Evolutionary conservation across 2,329 filamentous ascomycete genomes (phyloP).

Genomic region (Eutypella sp.): DNA sequence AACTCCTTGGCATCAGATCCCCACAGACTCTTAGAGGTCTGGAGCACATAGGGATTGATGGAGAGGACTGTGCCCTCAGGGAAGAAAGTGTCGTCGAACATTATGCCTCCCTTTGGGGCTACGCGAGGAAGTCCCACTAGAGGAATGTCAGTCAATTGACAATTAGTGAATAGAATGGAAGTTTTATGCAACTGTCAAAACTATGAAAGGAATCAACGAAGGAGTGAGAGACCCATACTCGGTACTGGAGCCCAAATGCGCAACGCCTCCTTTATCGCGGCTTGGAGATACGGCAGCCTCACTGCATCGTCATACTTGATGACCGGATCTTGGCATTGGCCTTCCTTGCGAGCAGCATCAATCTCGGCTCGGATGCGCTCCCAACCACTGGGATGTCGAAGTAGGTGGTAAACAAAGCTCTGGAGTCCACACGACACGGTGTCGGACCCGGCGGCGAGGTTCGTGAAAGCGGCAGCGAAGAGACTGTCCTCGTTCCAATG

Average conservation of each 20-base stretch:
- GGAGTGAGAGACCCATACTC: not conserved
- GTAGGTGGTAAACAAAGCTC: slow-evolving; percentile 8
- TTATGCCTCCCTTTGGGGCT: slow-evolving; percentile 1
- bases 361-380: slow-evolving; percentile 10
- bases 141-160: not conserved
- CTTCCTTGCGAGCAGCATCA: slow-evolving; percentile 3
- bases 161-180: not conserved
- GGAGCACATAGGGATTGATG: slow-evolving; percentile 2
- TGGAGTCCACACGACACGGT: slow-evolving; percentile 7
- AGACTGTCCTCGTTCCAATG: not conserved
- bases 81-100: not conserved
- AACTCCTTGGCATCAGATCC: not conserved
- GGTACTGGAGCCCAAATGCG: slow-evolving; percentile 13
- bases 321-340: slow-evolving; percentile 4
- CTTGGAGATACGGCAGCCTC: slow-evolving; percentile 20
- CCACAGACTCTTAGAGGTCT: not conserved
- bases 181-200: not conserved
- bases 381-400: slow-evolving; percentile 6
- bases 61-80: slow-evolving; percentile 1
- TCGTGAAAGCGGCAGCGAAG: slow-evolving; percentile 1
- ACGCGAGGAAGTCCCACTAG: slow-evolving; percentile 2
- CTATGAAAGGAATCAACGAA: not conserved
- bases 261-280: slow-evolving; percentile 23
- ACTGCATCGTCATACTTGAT: slow-evolving; percentile 13
- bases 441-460: slow-evolving; percentile 6